Evolutionary conservation across 164 flowering plant genomes (phyloP), one percentile per base, ranked within the genome.

Genomic region (Stephania japonica): DNA sequence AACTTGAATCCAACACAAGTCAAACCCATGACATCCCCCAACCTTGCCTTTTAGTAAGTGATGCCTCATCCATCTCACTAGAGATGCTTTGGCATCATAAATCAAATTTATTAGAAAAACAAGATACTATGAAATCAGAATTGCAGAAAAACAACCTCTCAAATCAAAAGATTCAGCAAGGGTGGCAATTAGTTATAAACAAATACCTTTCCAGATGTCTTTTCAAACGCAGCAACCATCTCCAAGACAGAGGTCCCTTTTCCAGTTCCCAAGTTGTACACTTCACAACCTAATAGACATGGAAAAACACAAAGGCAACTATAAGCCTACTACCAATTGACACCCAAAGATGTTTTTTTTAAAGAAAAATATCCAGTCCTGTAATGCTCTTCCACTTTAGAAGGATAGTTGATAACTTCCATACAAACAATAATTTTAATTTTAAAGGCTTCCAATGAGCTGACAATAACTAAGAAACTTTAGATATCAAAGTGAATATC

Each of bases 191-290:
- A 12, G 6, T 65, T 24, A 44, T 5, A 21, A 47, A 16, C 16
- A n/a, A 69, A 47, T 62, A 71, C 73, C 73, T 71, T 71, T 27
- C 73, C 73, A 21, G 73, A 61, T 50, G 73, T 67, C 67, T 71
- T 71, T 41, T 59, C 73, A 71, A 71, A 71, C 41, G 73, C 73
- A 61, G 65, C 64, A 41, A 71, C 73, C 73, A 71, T 71, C 41
- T 71, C 73, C 65, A 71, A 61, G 9, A 71, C 73, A 2, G 73
- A 71, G 25, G 73, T 71, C 12, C 73, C 73, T 56, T 71, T 71
- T 25, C 73, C 73, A 42, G 73, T 71, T 38, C 73, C 73, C 64
- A 71, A 62, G 53, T 71, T 71, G 73, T 71, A 71, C 27, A 71
- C 67, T 62, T 71, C 73, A 56, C 73, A 71, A 61, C 73, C 73